phyloP scores from a whole-genome alignment of 208 protist species.

The Trypanosoma cruzi region DNA sequence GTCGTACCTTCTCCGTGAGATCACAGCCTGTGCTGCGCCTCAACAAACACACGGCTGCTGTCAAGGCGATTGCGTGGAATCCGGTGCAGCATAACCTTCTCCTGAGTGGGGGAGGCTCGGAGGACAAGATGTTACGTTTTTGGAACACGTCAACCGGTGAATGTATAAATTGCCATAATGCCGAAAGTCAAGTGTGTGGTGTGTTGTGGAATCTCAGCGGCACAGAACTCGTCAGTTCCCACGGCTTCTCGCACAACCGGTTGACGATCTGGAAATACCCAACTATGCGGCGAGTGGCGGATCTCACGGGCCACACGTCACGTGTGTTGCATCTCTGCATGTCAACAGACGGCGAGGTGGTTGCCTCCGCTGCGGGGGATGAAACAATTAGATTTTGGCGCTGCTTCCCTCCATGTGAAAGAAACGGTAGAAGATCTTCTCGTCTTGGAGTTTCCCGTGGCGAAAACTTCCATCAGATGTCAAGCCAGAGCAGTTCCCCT shows the following conservation, averaged over 20 bases:
- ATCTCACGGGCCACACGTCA: conserved; percentile 97
- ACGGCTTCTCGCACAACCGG: conserved; percentile 99
- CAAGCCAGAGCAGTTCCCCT: background rate
- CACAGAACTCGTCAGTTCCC: conserved; percentile 97
- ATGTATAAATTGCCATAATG: conserved; percentile 95
- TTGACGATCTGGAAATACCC: conserved; percentile 99
- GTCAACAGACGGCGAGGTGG: conserved; percentile 96
- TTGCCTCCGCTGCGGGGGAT: conserved; percentile 98
- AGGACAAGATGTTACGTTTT: conserved; percentile 97
- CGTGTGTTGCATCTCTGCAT: conserved; percentile 98
- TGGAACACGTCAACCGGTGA: conserved; percentile 97
- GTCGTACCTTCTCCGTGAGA: conserved; percentile 32
- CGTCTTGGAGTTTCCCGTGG: conserved; percentile 3
- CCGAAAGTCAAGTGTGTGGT: conserved; percentile 97
- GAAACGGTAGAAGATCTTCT: conserved; percentile 12
- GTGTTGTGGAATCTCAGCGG: conserved; percentile 95
- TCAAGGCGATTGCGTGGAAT: conserved; percentile 99
- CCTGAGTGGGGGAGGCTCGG: conserved; percentile 97
- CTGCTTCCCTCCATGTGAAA: conserved; percentile 65
- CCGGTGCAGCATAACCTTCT: conserved; percentile 95
- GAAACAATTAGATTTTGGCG: conserved; percentile 98
- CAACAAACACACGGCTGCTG: conserved; percentile 94
- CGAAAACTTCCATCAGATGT: conserved; percentile 20
- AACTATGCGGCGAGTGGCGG: conserved; percentile 95
- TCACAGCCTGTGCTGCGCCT: conserved; percentile 82